phyloP scores from a whole-genome alignment of 306 rosid species.

The Sicyos edulis region DNA sequence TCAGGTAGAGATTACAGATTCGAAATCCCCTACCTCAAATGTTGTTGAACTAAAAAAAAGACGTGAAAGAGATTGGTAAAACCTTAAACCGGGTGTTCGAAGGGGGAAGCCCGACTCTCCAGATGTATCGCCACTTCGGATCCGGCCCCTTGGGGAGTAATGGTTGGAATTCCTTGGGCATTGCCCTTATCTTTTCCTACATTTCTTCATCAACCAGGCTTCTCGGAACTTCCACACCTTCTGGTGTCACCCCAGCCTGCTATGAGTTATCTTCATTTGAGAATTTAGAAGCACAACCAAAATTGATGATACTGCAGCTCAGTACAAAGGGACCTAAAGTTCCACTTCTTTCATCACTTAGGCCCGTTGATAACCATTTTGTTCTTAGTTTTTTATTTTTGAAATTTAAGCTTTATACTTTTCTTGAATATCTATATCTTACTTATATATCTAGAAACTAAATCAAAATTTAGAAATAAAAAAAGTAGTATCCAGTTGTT shows the following conservation, averaged over 20 bases:
- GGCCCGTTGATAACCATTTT: too few species aligned
- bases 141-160: conserved; percentile 69
- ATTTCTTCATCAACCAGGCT: conserved; percentile 83
- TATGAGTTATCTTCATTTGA: conserved; percentile 26
- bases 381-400: too few species aligned
- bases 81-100: conserved; percentile 71
- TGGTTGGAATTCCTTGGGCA: conserved; percentile 64
- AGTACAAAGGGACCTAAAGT: background rate
- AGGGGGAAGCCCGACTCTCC: conserved; percentile 94
- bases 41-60: too few species aligned
- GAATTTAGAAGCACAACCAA: conserved; percentile 1
- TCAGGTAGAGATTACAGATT: too few species aligned
- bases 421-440: too few species aligned
- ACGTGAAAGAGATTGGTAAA: conserved; percentile 12
- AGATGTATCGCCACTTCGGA: conserved; percentile 87
- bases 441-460: too few species aligned
- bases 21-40: too few species aligned
- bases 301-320: background rate
- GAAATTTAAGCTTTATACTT: too few species aligned
- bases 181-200: conserved; percentile 62
- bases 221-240: conserved; percentile 82
- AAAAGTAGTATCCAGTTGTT: too few species aligned
- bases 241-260: conserved; percentile 96
- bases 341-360: background rate
- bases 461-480: too few species aligned